These are phyloP conservation scores for Leishmania major DNA, from an alignment of 208 protist genomes.

Conservation along the genomic window DNA sequence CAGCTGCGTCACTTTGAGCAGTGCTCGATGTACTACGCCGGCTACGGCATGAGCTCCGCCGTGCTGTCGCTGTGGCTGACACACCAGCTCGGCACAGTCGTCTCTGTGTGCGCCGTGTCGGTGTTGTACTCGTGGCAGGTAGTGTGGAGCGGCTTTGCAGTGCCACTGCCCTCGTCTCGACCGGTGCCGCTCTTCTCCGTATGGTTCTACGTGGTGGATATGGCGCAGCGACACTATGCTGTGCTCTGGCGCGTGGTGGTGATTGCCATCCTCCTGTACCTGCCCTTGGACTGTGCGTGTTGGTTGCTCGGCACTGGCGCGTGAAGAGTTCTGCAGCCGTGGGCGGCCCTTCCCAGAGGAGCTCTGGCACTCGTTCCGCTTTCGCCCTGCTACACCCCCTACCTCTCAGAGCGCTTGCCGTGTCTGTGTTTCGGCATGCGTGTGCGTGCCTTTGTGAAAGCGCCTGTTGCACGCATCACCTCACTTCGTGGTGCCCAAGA, in stretches of 20 bases:
- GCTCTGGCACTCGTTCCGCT: neutral
- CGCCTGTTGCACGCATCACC: neutral
- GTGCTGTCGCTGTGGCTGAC: conserved; percentile 40
- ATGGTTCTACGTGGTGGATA: conserved; percentile 50
- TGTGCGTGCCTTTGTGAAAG: neutral
- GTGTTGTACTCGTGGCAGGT: conserved; percentile 66
- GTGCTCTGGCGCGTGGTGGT: conserved; percentile 28
- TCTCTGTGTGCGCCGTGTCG: conserved; percentile 48
- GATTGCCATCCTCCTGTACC: conserved; percentile 23
- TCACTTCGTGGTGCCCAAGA: neutral
- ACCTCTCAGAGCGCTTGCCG: neutral
- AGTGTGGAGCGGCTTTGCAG: conserved; percentile 47
- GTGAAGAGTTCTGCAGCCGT: neutral
- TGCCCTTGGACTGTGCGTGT: conserved; percentile 12
- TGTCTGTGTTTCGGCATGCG: neutral
- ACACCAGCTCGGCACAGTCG: conserved; percentile 27
- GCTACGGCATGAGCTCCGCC: conserved; percentile 51
- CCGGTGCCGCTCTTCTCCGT: conserved; percentile 48
- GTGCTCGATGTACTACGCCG: conserved; percentile 65
- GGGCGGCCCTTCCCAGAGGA: neutral
- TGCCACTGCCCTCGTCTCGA: conserved; percentile 35
- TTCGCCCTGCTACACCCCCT: neutral
- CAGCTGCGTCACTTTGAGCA: conserved; percentile 63
- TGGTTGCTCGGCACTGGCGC: neutral
- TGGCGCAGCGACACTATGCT: conserved; percentile 22